A percentile compares a stretch with the other conserved stretches of the same genome.
These are phyloP conservation scores for Nothopassalora personata DNA, from an alignment of 2,329 filamentous ascomycete genomes.

Conservation along the genomic window DNA sequence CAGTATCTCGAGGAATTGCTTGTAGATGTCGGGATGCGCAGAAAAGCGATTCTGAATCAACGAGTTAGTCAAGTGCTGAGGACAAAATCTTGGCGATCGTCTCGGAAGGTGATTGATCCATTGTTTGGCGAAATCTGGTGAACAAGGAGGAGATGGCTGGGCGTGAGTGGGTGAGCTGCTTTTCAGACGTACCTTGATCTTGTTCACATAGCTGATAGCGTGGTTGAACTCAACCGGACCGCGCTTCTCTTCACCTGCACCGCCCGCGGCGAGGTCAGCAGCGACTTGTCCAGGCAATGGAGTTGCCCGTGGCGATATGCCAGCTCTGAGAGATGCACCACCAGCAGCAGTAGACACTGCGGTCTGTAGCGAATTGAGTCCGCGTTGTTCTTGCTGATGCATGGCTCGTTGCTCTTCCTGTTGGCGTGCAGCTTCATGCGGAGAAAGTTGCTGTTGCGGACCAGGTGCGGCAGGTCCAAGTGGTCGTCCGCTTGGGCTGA, in stretches of 20 bases:
- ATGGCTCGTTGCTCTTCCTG: slow-evolving; percentile 19
- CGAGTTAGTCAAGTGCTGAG: slow-evolving; percentile 1
- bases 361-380: slow-evolving; percentile 61
- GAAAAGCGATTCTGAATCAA: slow-evolving; percentile 79
- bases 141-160: not conserved
- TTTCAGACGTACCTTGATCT: slow-evolving; percentile 75
- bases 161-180: not conserved
- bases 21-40: slow-evolving; percentile 95
- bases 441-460: slow-evolving; percentile 25
- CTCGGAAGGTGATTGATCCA: not conserved
- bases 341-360: slow-evolving; percentile 56
- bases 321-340: slow-evolving; percentile 41
- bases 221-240: slow-evolving; percentile 98
- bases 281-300: slow-evolving; percentile 53
- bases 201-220: slow-evolving; percentile 98
- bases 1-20: slow-evolving; percentile 95
- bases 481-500: slow-evolving; percentile 42
- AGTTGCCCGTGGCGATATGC: slow-evolving; percentile 48
- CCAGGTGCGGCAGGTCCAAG: slow-evolving; percentile 37
- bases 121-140: not conserved
- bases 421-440: slow-evolving; percentile 27
- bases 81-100: not conserved
- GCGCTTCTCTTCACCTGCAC: slow-evolving; percentile 64
- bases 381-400: slow-evolving; percentile 43
- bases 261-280: slow-evolving; percentile 46